Conservation (phyloP, 768 basidiomycete genomes). For the Boletus subparvulus region DNA sequence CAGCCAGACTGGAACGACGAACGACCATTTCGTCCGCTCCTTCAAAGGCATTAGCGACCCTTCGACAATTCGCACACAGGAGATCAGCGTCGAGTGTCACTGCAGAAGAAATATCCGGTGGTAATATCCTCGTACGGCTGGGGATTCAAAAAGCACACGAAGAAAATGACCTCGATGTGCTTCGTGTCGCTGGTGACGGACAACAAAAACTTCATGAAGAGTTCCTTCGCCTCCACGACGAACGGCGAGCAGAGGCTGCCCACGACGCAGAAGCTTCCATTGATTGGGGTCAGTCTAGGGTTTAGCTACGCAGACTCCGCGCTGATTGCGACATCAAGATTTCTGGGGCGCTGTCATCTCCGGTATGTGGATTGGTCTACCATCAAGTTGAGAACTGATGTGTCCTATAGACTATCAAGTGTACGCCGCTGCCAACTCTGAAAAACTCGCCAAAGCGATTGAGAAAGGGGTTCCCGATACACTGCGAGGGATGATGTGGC, state of each 20-base stretch:
- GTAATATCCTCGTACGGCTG: slow-evolving; percentile 52
- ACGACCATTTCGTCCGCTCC: slow-evolving; percentile 31
- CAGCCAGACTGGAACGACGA: slow-evolving; percentile 25
- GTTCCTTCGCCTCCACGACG: slow-evolving; percentile 64
- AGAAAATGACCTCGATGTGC: slow-evolving; percentile 36
- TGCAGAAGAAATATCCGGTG: slow-evolving; percentile 40
- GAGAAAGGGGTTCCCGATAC: slow-evolving; percentile 88
- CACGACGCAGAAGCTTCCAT: slow-evolving; percentile 46
- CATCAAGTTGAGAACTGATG: slow-evolving; percentile 4
- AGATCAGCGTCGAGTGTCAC: slow-evolving; percentile 63
- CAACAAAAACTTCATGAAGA: slow-evolving; percentile 75
- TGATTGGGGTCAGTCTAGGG: slow-evolving; percentile 67
- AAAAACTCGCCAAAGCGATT: slow-evolving; percentile 84
- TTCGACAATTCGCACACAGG: slow-evolving; percentile 47
- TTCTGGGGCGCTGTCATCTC: slow-evolving; percentile 97
- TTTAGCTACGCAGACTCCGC: neutral
- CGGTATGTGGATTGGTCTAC: slow-evolving; percentile 42
- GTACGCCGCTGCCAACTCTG: slow-evolving; percentile 77
- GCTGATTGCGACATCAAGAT: slow-evolving; percentile 44
- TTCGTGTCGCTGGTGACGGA: slow-evolving; percentile 57
- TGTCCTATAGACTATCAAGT: slow-evolving; percentile 72
- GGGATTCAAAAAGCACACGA: slow-evolving; percentile 48
- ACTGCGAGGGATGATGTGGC: slow-evolving; percentile 94
- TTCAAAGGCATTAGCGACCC: slow-evolving; percentile 17
- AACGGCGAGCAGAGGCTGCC: slow-evolving; percentile 44